phyloP scores from a whole-genome alignment of 106 monocot genomes.

The Xerophyta viscosa region DNA sequence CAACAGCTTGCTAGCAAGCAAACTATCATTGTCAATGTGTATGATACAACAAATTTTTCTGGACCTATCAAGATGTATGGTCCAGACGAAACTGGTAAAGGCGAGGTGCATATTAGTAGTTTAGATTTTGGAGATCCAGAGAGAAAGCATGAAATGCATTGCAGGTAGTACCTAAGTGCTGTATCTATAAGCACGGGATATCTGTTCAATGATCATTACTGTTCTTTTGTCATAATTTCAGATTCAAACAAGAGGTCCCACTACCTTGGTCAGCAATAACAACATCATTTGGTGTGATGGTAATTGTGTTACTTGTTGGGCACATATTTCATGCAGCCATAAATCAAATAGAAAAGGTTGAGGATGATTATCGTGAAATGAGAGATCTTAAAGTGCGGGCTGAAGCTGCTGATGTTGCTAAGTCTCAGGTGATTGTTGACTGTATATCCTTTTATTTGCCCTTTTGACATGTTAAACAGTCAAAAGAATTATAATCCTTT shows the following conservation, averaged over 20 bases:
- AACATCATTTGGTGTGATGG: constrained; percentile 72
- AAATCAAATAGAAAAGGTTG: constrained; percentile 92
- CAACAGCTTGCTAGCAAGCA: constrained; percentile 95
- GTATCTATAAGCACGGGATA: too few species aligned
- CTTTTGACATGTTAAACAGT: too few species aligned
- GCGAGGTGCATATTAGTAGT: constrained; percentile 62
- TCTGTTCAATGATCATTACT: too few species aligned
- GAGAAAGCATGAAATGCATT: constrained; percentile 98
- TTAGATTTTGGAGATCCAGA: constrained; percentile 92
- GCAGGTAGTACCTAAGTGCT: constrained; percentile 63
- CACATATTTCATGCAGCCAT: constrained; percentile 95
- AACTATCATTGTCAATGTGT: constrained; percentile 85
- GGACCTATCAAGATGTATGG: constrained; percentile 90
- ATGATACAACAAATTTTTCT: constrained; percentile 67
- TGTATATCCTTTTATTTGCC: background rate
- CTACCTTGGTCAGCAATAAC: constrained; percentile 94
- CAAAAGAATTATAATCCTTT: too few species aligned
- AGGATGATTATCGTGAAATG: constrained; percentile 93
- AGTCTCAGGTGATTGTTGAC: constrained; percentile 69
- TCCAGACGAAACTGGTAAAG: constrained; percentile 34
- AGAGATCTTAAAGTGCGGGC: constrained; percentile 88
- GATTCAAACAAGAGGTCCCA: constrained; percentile 75
- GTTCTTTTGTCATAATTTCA: too few species aligned
- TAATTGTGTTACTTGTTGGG: constrained; percentile 80
- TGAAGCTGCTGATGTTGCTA: constrained; percentile 94